phyloP scores from a whole-genome alignment of 495 filamentous ascomycete species.

The Jackrogersella minutella region DNA sequence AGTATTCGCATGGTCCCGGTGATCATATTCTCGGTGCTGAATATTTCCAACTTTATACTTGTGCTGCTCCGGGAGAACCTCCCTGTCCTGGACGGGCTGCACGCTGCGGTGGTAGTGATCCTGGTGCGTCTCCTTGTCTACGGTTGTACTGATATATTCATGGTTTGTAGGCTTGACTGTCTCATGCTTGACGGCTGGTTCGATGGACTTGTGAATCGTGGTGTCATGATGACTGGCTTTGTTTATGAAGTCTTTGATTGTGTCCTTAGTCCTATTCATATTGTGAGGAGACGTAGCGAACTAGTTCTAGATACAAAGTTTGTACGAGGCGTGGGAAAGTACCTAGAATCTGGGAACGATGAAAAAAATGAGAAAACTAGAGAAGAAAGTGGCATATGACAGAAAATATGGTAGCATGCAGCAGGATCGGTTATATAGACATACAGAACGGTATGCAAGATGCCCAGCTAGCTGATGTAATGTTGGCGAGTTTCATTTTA shows the following conservation, averaged over 20 bases:
- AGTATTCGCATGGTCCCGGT: conserved; percentile 58
- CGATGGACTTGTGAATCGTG: conserved; percentile 67
- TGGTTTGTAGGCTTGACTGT: conserved; percentile 59
- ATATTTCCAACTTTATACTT: conserved; percentile 56
- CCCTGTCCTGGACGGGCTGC: conserved; percentile 59
- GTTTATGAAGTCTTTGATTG: conserved; percentile 61
- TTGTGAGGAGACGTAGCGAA: conserved; percentile 17
- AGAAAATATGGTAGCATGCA: no score
- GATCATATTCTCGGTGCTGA: conserved; percentile 63
- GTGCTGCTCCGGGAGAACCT: conserved; percentile 60
- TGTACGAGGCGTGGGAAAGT: conserved; percentile 15
- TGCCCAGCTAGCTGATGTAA: conserved; percentile 30
- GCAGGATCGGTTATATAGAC: no score
- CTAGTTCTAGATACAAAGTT: neutral
- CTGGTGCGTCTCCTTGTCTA: conserved; percentile 70
- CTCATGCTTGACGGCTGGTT: conserved; percentile 67
- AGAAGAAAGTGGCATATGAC: no score
- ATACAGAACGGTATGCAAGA: no score
- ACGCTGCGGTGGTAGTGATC: conserved; percentile 65
- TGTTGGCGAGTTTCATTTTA: neutral
- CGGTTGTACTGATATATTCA: conserved; percentile 63
- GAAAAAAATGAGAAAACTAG: no score
- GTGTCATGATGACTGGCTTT: conserved; percentile 67
- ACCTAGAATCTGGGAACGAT: no score
- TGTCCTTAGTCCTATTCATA: conserved; percentile 67